Evolutionary conservation across 1,284 basidiomycete genomes (phyloP).

Genomic region (Ganoderma sinense): DNA sequence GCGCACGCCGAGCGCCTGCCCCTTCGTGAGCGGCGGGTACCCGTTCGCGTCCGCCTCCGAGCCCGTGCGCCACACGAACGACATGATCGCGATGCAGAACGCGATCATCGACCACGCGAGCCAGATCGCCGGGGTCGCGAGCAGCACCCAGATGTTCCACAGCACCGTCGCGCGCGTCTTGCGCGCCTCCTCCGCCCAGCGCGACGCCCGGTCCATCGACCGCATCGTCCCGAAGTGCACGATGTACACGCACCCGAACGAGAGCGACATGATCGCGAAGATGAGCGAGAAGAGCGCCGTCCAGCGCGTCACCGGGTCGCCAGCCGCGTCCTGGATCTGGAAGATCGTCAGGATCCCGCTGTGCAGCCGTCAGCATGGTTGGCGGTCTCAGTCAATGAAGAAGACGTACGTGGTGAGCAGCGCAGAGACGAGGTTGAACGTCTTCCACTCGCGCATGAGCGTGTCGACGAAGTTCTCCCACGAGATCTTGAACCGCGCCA

Average conservation of each 20-base stretch:
- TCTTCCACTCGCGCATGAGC: conserved; percentile 79
- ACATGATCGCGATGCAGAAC: conserved; percentile 72
- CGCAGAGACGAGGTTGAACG: conserved; percentile 77
- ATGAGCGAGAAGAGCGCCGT: conserved; percentile 71
- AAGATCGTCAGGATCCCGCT: conserved; percentile 82
- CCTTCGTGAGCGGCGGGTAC: conserved; percentile 38
- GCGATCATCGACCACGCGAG: conserved; percentile 80
- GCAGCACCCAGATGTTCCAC: conserved; percentile 85
- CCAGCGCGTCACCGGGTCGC: conserved; percentile 72
- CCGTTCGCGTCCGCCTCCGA: conserved; percentile 50
- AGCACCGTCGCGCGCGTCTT: conserved; percentile 83
- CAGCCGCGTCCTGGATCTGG: conserved; percentile 64
- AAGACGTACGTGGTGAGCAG: conserved; percentile 68
- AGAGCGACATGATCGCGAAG: conserved; percentile 76
- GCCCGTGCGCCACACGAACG: conserved; percentile 78
- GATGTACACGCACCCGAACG: conserved; percentile 81
- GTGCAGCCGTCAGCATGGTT: background rate
- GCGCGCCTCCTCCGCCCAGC: conserved; percentile 81
- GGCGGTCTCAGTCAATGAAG: background rate
- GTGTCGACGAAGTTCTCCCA: conserved; percentile 80
- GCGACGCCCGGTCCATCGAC: conserved; percentile 76
- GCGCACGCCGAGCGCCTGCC: conserved; percentile 57
- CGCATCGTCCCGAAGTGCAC: conserved; percentile 82
- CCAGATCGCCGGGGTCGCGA: conserved; percentile 79
- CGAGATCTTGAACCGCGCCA: conserved; percentile 70